Evolutionary conservation across 768 basidiomycete species (phyloP).

Genomic region (Boletus eberwhitei): DNA sequence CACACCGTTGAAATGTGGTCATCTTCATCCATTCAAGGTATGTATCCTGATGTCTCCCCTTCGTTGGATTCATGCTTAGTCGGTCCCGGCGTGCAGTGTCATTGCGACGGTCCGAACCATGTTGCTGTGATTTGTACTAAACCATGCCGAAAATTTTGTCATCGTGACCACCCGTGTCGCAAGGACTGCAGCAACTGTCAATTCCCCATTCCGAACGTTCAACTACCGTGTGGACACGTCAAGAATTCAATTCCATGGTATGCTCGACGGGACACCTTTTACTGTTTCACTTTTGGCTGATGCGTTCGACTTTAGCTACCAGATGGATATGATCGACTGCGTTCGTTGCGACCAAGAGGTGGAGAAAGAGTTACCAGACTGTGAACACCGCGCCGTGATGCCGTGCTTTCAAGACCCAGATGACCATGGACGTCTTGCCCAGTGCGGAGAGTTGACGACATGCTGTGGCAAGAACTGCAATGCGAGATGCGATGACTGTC

Average conservation of each 20-base stretch:
- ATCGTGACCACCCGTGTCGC: conserved; percentile 55
- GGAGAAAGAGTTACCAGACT: conserved; percentile 42
- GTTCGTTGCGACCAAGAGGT: conserved; percentile 45
- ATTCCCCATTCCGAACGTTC: conserved; percentile 44
- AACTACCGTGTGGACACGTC: conserved; percentile 58
- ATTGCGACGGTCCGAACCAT: conserved; percentile 58
- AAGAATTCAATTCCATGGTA: conserved; percentile 48
- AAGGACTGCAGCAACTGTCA: conserved; percentile 50
- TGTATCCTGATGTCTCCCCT: neutral
- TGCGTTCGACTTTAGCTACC: conserved; percentile 35
- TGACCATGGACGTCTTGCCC: conserved; percentile 35
- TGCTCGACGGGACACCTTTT: conserved; percentile 4
- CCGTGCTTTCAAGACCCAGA: conserved; percentile 46
- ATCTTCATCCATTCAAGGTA: conserved; percentile 62
- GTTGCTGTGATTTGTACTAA: conserved; percentile 44
- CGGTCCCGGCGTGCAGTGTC: conserved; percentile 41
- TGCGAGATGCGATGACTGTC: conserved; percentile 49
- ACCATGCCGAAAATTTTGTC: conserved; percentile 50
- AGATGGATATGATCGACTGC: conserved; percentile 41
- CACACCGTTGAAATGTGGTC: conserved; percentile 54
- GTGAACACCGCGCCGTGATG: conserved; percentile 52
- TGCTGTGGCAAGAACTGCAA: conserved; percentile 56
- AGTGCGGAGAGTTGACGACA: conserved; percentile 43
- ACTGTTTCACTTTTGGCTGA: neutral
- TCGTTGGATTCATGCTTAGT: neutral